A percentile compares a stretch with the other conserved stretches of the same genome.
These are phyloP conservation scores for Triticum turgidum DNA, from an alignment of 176 grass and related monocot species.

Conservation along the genomic window DNA sequence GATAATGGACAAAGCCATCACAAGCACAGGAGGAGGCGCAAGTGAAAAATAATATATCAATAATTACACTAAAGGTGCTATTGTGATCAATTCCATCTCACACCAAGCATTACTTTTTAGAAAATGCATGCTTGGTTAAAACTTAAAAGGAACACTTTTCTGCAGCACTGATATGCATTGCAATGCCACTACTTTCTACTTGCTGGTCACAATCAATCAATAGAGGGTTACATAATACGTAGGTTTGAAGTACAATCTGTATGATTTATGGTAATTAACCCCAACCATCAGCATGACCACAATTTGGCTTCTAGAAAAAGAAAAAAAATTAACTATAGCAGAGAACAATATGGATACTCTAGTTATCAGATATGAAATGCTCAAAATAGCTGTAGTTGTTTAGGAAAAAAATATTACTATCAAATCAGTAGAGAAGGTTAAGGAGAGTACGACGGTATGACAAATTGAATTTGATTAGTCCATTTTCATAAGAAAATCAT, in stretches of 20 bases:
- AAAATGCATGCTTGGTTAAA: not conserved
- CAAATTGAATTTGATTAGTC: too few species aligned
- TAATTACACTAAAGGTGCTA: not conserved
- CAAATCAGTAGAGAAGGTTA: slow-evolving; percentile 40
- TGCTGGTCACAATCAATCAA: not conserved
- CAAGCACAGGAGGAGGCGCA: not conserved
- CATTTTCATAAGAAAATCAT: too few species aligned
- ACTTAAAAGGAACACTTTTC: not conserved
- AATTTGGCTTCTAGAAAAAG: too few species aligned
- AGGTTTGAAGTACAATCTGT: not conserved
- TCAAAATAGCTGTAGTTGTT: not conserved
- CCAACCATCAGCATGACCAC: too few species aligned
- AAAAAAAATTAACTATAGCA: too few species aligned
- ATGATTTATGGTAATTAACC: not conserved
- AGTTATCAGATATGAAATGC: not conserved
- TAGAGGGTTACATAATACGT: not conserved
- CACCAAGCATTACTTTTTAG: not conserved
- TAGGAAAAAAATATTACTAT: slow-evolving; percentile 47
- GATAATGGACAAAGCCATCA: not conserved
- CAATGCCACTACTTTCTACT: not conserved
- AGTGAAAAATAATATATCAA: not conserved
- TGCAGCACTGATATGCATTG: not conserved
- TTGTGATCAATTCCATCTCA: slow-evolving; percentile 13
- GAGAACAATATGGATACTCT: not conserved
- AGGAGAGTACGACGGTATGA: too few species aligned